Evolutionary conservation across 1,139 yeast genomes (phyloP).

Genomic region (Sugiyamaella pinicola): DNA sequence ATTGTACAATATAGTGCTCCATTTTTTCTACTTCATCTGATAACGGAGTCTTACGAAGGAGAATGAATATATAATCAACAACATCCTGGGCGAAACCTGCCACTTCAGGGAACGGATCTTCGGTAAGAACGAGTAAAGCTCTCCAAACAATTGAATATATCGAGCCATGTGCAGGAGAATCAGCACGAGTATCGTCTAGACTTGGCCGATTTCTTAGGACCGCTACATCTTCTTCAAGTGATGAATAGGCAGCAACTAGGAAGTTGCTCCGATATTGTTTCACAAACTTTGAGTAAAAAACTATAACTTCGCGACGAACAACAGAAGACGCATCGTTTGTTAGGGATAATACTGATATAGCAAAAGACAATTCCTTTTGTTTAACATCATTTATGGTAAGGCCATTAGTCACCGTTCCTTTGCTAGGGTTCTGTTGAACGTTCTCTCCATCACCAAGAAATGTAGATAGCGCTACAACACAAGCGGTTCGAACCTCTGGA

Average conservation of each 20-base stretch:
- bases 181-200: slow-evolving; percentile 52
- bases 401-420: neutral
- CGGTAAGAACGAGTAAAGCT: slow-evolving; percentile 73
- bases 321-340: slow-evolving; percentile 87
- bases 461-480: slow-evolving; percentile 70
- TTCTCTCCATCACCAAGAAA: slow-evolving; percentile 56
- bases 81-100: slow-evolving; percentile 71
- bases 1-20: slow-evolving; percentile 20
- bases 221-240: slow-evolving; percentile 77
- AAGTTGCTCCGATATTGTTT: slow-evolving; percentile 72
- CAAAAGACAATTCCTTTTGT: slow-evolving; percentile 48
- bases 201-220: slow-evolving; percentile 61
- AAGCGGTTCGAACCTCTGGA: slow-evolving; percentile 92
- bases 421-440: slow-evolving; percentile 18
- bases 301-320: slow-evolving; percentile 82
- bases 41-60: slow-evolving; percentile 64
- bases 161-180: slow-evolving; percentile 67
- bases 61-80: slow-evolving; percentile 71
- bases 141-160: slow-evolving; percentile 90
- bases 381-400: slow-evolving; percentile 30
- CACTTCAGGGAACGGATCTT: slow-evolving; percentile 88
- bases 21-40: slow-evolving; percentile 36
- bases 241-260: slow-evolving; percentile 84
- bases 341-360: slow-evolving; percentile 49
- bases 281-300: slow-evolving; percentile 75